Evolutionary conservation across 169 alveolate genomes (phyloP), one percentile per base, ranked within the genome.

Genomic region (Neospora caninum): DNA sequence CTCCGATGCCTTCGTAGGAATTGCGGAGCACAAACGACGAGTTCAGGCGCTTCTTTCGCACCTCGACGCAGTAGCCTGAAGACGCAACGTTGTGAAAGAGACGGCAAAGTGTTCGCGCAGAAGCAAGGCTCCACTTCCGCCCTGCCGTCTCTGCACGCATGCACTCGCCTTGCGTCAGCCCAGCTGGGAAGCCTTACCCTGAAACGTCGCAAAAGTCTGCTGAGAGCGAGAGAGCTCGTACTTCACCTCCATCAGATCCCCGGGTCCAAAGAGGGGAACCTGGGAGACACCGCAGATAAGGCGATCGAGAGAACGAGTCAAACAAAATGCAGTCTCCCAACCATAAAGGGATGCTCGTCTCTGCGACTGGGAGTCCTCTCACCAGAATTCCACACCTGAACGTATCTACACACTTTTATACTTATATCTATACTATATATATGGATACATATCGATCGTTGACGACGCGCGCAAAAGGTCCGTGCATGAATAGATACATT

Each of bases 161-260:
- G 58, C 22, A 49, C 22, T 7, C 58, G 58, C 13, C 58, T 49
- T 4, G 58, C 4, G 58, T 4, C 58, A 13, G 58, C 58, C 58
- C 13, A 49, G 58, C 58, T 49, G 22, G n/a, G n/a, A 49, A 49
- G 45, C n/a, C 10, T 64, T 38, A 94, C 95, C 96, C 78, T 94
- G 96, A 42, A 94, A 94, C 27, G 92, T 84, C 36, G 94, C 96
- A 18, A 94, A 93, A 6, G 96, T 94, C 42, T 94, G 95, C 94
- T 94, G 88, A 42, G 95, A 88, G 91, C 96, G 93, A n/a, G 91
- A 54, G 43, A 94, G 91, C 86, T 94, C 96, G 86, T 94, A 94
- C 54, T 91, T 87, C 82, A 94, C 96, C 41, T 94, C 96, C 64
- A 94, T 80, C 38, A 94, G 41, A 38, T 94, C 96, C 29, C 96